Evolutionary conservation across 805 yeast genomes (phyloP), one percentile per base, ranked within the genome.

Genomic region (Kuraishia borneana): DNA sequence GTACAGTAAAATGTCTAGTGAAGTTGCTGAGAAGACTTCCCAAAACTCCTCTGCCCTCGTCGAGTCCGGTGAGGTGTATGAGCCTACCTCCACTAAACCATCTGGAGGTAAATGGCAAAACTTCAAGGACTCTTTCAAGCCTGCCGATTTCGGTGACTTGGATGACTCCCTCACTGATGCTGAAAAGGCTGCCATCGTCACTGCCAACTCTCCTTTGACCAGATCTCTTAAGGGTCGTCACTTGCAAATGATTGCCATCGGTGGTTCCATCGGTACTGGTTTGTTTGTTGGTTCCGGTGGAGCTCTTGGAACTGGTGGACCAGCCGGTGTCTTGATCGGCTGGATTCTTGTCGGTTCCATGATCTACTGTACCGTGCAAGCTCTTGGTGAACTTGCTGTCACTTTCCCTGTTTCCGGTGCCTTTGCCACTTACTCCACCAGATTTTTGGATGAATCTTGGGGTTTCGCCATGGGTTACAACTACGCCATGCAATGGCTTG

Each of bases 181-280:
- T 16, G 65, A 62, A 45, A 58, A 51, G 43, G 57, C 61, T 12
- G 65, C 62, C 32, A 53, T 61, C 21, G 44, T 36, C 36, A 62
- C 70, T 18, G 62, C 67, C 20, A 56, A 56, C 43, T 58, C 68
- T 25, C 68, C 68, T 7, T 54, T 62, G 40, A 47, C 61, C 21
- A 55, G 74, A 36, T 48, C 60, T 2, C 58, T 73, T 32, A 68
- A 66, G 41, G 66, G 71, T 30, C 60, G 83, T 40, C 83, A 78
- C 51, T 56, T 83, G 43, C 76, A 78, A 39, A 76, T 81, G 84
- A 83, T 83, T 57, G 87, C 92, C 33, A 63, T 83, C 40, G 92
- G 89, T 43, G 88, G 89, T 29, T 70, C 81, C 39, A 82, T 83
- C 44, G 95, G 94, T 45, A 78, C 89, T 6, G 94, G 92, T 48